A percentile compares a stretch with the other conserved stretches of the same genome.
phyloP scores from a whole-genome alignment of 306 rosid genomes.

The Bauhinia variegata region DNA sequence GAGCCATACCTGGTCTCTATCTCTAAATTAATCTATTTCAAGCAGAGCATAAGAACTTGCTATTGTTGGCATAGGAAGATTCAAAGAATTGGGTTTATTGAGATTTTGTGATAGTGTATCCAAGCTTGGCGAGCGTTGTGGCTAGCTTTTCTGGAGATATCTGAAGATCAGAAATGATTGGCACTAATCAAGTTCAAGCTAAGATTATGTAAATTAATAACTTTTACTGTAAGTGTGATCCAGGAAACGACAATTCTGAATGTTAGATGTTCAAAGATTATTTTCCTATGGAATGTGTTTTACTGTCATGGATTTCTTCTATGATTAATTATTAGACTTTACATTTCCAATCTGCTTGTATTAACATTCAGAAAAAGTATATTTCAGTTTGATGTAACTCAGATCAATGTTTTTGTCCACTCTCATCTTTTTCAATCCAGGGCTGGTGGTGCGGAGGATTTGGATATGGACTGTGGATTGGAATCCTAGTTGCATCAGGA shows the following conservation, averaged over 20 bases:
- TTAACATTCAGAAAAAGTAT: constrained; percentile 16
- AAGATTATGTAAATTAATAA: too few relatives aligned
- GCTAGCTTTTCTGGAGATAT: not conserved
- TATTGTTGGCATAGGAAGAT: too few relatives aligned
- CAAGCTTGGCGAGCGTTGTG: too few relatives aligned
- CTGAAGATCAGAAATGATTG: not conserved
- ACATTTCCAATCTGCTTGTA: not conserved
- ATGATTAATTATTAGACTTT: too few relatives aligned
- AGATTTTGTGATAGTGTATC: too few relatives aligned
- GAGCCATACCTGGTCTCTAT: too few relatives aligned
- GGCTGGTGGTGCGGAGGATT: constrained; percentile 99
- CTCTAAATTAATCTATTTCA: too few relatives aligned
- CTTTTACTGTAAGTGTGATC: not conserved
- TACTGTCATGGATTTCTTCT: not conserved
- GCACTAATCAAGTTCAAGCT: not conserved
- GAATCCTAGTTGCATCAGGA: constrained; percentile 80
- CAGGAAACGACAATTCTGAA: too few relatives aligned
- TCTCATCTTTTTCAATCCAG: constrained; percentile 47
- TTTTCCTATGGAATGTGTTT: not conserved
- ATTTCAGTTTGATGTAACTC: constrained; percentile 21
- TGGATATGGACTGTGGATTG: constrained; percentile 94
- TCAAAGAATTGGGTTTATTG: too few relatives aligned
- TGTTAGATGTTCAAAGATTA: not conserved
- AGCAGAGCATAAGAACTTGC: too few relatives aligned
- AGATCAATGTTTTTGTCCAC: constrained; percentile 21